Evolutionary conservation across 73 alveolate genomes (phyloP).

Genomic region (Durusdinium trenchii): DNA sequence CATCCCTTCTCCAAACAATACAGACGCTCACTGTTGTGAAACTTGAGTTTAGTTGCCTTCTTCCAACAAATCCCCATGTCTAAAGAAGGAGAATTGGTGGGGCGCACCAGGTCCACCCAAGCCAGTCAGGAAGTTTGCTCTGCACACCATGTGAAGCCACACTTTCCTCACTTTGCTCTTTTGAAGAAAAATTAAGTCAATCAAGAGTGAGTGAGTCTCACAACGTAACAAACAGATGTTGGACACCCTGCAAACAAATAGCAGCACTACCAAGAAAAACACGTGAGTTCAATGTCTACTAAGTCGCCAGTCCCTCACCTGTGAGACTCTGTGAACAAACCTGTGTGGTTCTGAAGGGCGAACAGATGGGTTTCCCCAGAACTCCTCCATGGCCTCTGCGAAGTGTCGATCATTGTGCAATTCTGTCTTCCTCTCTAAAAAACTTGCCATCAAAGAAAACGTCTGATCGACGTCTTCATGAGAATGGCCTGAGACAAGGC

Average conservation of each 20-base stretch:
- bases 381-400: not conserved
- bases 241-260: not conserved
- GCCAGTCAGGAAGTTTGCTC: not conserved
- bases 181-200: no score
- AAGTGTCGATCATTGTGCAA: not conserved
- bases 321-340: no score
- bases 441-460: not conserved
- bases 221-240: not conserved
- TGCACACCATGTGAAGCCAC: not conserved
- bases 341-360: no score
- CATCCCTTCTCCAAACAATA: no score
- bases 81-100: not conserved
- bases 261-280: not conserved
- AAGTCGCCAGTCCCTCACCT: no score
- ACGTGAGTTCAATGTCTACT: not conserved
- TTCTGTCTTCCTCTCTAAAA: not conserved
- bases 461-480: not conserved
- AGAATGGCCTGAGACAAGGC: not conserved
- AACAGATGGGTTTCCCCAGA: no score
- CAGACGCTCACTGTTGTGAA: not conserved
- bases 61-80: not conserved
- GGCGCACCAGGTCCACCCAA: constrained; percentile 22
- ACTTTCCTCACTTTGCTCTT: no score
- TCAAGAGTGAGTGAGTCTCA: not conserved
- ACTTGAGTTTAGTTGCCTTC: not conserved